Evolutionary conservation across 352 stramenopile species (phyloP).

Genomic region (Nothophytophthora sp.): DNA sequence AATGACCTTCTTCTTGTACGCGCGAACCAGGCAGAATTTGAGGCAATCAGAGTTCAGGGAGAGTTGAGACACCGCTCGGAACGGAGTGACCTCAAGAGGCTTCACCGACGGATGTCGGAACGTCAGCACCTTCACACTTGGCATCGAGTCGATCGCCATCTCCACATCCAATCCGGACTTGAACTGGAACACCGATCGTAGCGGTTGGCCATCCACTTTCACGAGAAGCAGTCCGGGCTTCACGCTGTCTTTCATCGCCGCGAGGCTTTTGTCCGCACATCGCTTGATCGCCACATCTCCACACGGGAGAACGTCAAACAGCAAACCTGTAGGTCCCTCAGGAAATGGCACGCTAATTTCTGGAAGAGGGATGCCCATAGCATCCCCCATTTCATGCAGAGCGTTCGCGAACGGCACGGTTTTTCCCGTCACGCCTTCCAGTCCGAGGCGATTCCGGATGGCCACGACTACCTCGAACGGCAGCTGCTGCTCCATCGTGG

Average conservation of each 20-base stretch:
- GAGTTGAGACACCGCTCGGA: slow-evolving; percentile 47
- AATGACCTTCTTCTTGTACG: slow-evolving; percentile 59
- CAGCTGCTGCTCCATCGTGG: slow-evolving; percentile 65
- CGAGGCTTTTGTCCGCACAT: slow-evolving; percentile 50
- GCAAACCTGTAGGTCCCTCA: slow-evolving; percentile 61
- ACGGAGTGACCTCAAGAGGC: slow-evolving; percentile 55
- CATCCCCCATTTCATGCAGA: slow-evolving; percentile 70
- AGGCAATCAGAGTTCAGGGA: slow-evolving; percentile 59
- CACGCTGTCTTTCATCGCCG: slow-evolving; percentile 62
- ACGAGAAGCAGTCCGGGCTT: slow-evolving; percentile 75
- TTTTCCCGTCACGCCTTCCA: slow-evolving; percentile 42
- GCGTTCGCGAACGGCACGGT: slow-evolving; percentile 47
- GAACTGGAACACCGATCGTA: slow-evolving; percentile 50
- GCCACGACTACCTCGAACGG: slow-evolving; percentile 77
- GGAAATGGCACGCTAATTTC: slow-evolving; percentile 81
- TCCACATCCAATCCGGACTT: slow-evolving; percentile 59
- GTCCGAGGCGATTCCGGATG: slow-evolving; percentile 71
- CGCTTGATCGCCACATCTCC: slow-evolving; percentile 48
- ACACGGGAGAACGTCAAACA: slow-evolving; percentile 47
- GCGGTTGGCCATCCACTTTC: slow-evolving; percentile 64
- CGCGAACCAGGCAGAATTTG: slow-evolving; percentile 71
- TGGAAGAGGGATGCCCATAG: slow-evolving; percentile 74
- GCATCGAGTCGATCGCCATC: slow-evolving; percentile 51
- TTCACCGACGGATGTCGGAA: slow-evolving; percentile 77
- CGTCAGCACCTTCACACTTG: slow-evolving; percentile 58